A percentile compares a stretch with the other conserved stretches of the same genome.
phyloP scores from a whole-genome alignment of 306 rosid genomes.

The Malus orientalis region DNA sequence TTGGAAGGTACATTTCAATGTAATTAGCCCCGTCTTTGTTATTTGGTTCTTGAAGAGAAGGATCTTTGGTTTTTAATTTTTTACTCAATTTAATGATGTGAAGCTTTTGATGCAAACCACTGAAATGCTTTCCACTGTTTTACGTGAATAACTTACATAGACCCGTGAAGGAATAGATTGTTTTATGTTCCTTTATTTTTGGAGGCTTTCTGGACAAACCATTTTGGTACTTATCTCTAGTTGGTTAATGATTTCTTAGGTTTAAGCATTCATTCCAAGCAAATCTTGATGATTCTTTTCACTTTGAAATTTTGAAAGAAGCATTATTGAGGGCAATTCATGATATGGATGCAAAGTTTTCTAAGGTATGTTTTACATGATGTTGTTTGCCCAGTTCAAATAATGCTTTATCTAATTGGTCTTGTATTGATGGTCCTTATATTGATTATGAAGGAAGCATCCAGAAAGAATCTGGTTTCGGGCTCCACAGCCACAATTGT shows the following conservation, averaged over 20 bases:
- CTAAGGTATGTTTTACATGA: conserved; percentile 48
- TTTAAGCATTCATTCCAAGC: conserved; percentile 49
- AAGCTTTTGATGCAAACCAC: not conserved
- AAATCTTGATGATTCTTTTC: conserved; percentile 57
- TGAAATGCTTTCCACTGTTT: not conserved
- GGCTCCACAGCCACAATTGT: conserved; percentile 82
- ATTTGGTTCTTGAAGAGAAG: not conserved
- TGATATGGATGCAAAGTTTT: conserved; percentile 78
- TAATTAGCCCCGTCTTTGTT: not conserved
- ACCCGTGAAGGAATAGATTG: not conserved
- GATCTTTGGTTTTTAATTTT: too few relatives aligned
- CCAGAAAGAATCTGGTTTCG: conserved; percentile 45
- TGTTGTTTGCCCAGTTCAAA: conserved; percentile 8
- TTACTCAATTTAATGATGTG: not conserved
- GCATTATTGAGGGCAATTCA: conserved; percentile 78
- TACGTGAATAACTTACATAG: not conserved
- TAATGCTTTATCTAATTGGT: conserved; percentile 1
- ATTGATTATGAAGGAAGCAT: conserved; percentile 76
- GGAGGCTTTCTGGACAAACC: not conserved
- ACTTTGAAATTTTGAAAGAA: conserved; percentile 91
- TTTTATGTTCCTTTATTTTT: not conserved
- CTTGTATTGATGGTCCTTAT: conserved; percentile 31
- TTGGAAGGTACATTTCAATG: conserved; percentile 44
- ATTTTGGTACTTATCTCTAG: conserved; percentile 3
- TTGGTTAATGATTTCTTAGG: conserved; percentile 40